Evolutionary conservation across 1,139 yeast genomes (phyloP).

Genomic region (Debaryomycetaceae sp.): DNA sequence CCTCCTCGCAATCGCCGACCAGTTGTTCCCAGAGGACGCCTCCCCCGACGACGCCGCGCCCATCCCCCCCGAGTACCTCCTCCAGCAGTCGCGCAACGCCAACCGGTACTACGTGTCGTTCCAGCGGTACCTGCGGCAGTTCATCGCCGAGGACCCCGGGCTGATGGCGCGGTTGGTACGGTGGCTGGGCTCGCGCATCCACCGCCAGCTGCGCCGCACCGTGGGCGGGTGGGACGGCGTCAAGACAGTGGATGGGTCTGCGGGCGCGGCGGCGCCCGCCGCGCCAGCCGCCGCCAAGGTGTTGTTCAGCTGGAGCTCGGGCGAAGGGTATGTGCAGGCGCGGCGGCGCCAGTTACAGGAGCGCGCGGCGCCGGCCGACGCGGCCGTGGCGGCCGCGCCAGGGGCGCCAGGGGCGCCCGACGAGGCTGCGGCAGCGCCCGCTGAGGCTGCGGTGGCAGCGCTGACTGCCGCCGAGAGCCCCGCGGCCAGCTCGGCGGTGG

Average conservation of each 20-base stretch:
- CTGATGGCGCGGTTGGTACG: constrained; percentile 21
- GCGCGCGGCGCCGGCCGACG: not conserved
- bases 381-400: not conserved
- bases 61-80: constrained; percentile 32
- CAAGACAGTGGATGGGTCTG: too few species aligned
- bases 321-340: constrained; percentile 34
- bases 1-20: constrained; percentile 1
- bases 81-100: constrained; percentile 29
- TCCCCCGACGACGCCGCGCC: not conserved
- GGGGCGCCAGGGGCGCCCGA: not conserved
- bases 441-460: not conserved
- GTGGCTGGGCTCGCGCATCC: constrained; percentile 31
- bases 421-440: not conserved
- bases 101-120: constrained; percentile 29
- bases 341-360: constrained; percentile 18
- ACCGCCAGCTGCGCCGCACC: constrained; percentile 23
- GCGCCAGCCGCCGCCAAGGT: constrained; percentile 25
- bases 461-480: not conserved
- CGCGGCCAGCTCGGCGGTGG: constrained; percentile 14
- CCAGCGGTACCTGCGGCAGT: constrained; percentile 35
- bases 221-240: constrained; percentile 28
- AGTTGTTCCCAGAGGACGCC: not conserved
- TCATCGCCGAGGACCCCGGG: constrained; percentile 17
- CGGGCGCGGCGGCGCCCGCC: constrained; percentile 5
- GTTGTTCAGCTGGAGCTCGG: constrained; percentile 43